Conservation (phyloP, 345 rosid species). For the Hibiscus trionum region DNA sequence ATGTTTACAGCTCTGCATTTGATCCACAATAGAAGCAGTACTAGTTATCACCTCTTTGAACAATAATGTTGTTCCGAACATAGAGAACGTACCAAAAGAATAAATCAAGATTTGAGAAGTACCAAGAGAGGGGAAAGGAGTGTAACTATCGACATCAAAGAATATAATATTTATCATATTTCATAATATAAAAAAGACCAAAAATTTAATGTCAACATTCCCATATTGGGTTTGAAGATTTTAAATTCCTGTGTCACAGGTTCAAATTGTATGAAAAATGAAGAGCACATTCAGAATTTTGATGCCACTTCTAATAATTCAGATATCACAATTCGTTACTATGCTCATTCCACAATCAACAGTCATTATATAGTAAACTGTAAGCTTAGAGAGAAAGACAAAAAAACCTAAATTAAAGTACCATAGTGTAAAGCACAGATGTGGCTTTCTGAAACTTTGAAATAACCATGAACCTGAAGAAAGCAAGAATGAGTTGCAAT, state of each 20-base stretch:
- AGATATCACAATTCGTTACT: not conserved
- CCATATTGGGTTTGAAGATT: not conserved
- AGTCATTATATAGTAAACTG: not conserved
- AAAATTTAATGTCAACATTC: not conserved
- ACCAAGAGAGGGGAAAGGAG: not conserved
- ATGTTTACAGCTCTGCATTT: constrained; percentile 59
- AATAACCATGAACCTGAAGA: constrained; percentile 13
- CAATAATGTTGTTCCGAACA: not conserved
- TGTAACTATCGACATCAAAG: not conserved
- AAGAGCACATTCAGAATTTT: not conserved
- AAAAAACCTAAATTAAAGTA: not conserved
- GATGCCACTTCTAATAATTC: not conserved
- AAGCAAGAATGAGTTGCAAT: not conserved
- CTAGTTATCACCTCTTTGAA: not conserved
- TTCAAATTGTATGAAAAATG: not conserved
- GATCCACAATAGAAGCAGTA: not conserved
- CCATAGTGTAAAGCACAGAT: constrained; percentile 12
- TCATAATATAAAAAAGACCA: not conserved
- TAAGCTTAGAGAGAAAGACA: not conserved
- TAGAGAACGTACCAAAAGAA: not conserved
- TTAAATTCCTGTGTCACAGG: not conserved
- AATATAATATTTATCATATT: not conserved
- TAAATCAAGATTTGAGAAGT: not conserved
- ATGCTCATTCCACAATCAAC: not conserved
- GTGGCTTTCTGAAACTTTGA: not conserved